phyloP scores from a whole-genome alignment of 208 protist genomes.

The Leishmania gerbilli region DNA sequence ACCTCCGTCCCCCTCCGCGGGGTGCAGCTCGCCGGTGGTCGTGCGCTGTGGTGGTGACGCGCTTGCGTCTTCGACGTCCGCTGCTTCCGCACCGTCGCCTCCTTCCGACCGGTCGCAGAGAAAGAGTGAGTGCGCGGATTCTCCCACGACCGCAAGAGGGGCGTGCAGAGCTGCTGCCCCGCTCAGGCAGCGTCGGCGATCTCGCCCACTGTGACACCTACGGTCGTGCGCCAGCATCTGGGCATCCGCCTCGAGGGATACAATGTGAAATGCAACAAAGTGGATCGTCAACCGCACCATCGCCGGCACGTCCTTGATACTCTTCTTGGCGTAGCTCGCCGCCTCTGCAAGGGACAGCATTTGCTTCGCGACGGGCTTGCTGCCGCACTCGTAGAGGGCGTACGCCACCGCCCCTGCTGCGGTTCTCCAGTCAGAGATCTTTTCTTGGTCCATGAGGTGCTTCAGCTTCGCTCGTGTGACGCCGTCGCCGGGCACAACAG shows the following conservation, averaged over 20 bases:
- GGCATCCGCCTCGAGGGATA: constrained; percentile 71
- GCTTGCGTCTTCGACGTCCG: background rate
- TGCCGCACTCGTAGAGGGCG: constrained; percentile 27
- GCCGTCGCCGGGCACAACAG: constrained; percentile 2
- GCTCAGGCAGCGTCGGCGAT: background rate
- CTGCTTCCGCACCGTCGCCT: background rate
- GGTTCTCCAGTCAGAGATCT: constrained; percentile 16
- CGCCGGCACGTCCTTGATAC: constrained; percentile 13
- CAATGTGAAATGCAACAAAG: constrained; percentile 53
- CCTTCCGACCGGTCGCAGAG: background rate
- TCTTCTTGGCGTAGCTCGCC: constrained; percentile 20
- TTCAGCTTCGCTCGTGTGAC: constrained; percentile 12
- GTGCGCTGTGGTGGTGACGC: background rate
- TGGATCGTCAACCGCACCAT: constrained; percentile 30
- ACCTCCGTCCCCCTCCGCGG: background rate
- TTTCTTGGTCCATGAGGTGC: constrained; percentile 23
- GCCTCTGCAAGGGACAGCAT: constrained; percentile 22
- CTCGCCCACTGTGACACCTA: constrained; percentile 11
- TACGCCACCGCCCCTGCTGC: constrained; percentile 24
- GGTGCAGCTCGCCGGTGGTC: background rate
- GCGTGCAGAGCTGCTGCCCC: background rate
- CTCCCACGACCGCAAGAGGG: background rate
- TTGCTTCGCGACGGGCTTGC: constrained; percentile 11
- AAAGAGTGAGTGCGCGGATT: background rate
- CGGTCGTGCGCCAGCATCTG: constrained; percentile 33